Conservation (phyloP, 1,139 yeast genomes). For the Scheffersomyces titani region DNA sequence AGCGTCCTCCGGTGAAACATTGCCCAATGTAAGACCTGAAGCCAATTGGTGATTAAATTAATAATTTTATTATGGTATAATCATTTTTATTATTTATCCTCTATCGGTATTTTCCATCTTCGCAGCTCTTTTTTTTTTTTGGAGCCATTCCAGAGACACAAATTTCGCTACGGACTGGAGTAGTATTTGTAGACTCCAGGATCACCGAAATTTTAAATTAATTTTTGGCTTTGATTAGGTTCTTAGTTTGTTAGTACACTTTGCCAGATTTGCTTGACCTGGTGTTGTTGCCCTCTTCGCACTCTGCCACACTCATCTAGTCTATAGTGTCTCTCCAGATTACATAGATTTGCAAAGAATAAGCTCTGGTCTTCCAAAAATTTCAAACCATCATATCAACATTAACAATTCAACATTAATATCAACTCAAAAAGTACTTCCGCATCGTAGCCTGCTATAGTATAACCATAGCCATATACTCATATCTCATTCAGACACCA, state of each 20-base stretch:
- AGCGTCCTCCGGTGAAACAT: background rate
- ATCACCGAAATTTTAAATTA: background rate
- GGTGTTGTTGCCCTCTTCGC: background rate
- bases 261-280: background rate
- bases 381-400: background rate
- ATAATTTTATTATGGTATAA: background rate
- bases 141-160: background rate
- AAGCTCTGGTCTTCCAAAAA: background rate
- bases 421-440: background rate
- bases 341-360: no score
- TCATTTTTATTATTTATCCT: background rate
- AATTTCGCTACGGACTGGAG: background rate
- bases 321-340: background rate
- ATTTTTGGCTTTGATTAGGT: background rate
- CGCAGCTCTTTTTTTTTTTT: background rate
- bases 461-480: background rate
- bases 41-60: background rate
- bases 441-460: background rate
- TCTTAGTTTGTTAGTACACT: background rate
- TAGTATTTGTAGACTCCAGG: background rate
- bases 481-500: background rate
- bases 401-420: no score
- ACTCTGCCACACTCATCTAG: background rate
- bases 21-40: background rate
- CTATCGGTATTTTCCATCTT: background rate